A percentile compares a stretch with the other conserved stretches of the same genome.
These are phyloP conservation scores for Anastatica hierochuntica DNA, from an alignment of 345 rosid species.

Conservation along the genomic window DNA sequence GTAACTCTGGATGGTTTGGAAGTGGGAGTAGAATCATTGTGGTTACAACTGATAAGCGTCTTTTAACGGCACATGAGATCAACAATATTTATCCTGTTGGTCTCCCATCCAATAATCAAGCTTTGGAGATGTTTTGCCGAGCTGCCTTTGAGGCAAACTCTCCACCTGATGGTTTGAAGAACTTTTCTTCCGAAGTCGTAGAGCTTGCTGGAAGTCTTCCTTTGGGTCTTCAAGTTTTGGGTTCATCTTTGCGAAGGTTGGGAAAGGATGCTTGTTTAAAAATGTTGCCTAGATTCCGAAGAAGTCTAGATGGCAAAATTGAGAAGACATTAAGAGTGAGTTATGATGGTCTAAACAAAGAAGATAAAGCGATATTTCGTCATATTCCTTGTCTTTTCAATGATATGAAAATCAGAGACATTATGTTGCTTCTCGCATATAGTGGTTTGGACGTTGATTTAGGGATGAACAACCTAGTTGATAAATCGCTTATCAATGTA, in stretches of 20 bases:
- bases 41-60: conserved; percentile 36
- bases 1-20: not conserved
- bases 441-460: conserved; percentile 9
- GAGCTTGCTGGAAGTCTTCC: conserved; percentile 16
- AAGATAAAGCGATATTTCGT: conserved; percentile 18
- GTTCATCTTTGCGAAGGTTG: not conserved
- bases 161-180: not conserved
- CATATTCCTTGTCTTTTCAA: conserved; percentile 30
- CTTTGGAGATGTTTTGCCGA: conserved; percentile 19
- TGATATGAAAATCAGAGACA: not conserved
- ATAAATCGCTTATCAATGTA: conserved; percentile 19
- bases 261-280: conserved; percentile 7
- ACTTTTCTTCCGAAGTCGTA: conserved; percentile 5
- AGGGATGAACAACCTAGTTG: not conserved
- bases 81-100: not conserved
- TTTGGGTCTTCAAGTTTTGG: conserved; percentile 28
- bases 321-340: conserved; percentile 12
- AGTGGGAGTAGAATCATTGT: not conserved
- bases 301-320: not conserved
- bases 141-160: conserved; percentile 5
- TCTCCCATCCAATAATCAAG: not conserved
- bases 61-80: conserved; percentile 1
- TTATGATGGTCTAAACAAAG: conserved; percentile 9
- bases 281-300: not conserved
- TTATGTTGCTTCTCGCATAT: not conserved